A percentile compares a stretch with the other conserved stretches of the same genome.
Evolutionary conservation across 2,329 filamentous ascomycete species (phyloP).

Genomic region (Tolypocladium inflatum): DNA sequence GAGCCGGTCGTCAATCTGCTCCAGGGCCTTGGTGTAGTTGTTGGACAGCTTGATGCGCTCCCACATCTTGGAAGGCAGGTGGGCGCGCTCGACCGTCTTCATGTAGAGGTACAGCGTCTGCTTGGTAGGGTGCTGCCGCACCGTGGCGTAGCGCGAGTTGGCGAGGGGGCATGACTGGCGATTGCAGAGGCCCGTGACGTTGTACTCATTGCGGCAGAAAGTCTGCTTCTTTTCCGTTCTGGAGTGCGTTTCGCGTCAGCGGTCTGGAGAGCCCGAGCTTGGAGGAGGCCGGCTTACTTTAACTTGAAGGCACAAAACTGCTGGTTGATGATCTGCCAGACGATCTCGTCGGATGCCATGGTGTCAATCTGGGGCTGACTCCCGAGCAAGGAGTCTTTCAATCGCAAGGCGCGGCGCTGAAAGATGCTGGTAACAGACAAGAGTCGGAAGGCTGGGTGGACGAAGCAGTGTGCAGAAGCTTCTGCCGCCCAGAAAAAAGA

Average conservation of each 20-base stretch:
- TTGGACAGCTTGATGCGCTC: constrained; percentile 81
- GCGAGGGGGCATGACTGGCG: constrained; percentile 84
- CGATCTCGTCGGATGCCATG: constrained; percentile 92
- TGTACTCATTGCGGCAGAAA: constrained; percentile 94
- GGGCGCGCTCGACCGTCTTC: constrained; percentile 85
- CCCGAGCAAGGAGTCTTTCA: constrained; percentile 5
- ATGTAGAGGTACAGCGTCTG: constrained; percentile 90
- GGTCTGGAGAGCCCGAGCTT: background rate
- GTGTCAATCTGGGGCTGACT: background rate
- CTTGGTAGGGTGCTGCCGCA: constrained; percentile 72
- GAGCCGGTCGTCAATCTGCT: constrained; percentile 75
- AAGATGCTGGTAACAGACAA: background rate
- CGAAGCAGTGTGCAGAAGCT: background rate
- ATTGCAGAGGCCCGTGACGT: constrained; percentile 74
- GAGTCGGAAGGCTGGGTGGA: background rate
- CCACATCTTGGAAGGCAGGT: constrained; percentile 88
- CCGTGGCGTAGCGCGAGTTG: constrained; percentile 86
- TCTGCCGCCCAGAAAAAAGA: constrained; percentile 5
- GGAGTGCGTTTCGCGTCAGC: constrained; percentile 16
- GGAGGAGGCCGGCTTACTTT: constrained; percentile 46
- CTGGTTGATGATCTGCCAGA: constrained; percentile 95
- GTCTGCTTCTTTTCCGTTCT: constrained; percentile 79
- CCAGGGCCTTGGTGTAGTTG: constrained; percentile 84
- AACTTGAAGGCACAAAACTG: constrained; percentile 94
- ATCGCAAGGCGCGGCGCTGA: background rate